Base-by-base conservation (phyloP, 352 stramenopile genomes). In the Thraustotheca clavata region DNA sequence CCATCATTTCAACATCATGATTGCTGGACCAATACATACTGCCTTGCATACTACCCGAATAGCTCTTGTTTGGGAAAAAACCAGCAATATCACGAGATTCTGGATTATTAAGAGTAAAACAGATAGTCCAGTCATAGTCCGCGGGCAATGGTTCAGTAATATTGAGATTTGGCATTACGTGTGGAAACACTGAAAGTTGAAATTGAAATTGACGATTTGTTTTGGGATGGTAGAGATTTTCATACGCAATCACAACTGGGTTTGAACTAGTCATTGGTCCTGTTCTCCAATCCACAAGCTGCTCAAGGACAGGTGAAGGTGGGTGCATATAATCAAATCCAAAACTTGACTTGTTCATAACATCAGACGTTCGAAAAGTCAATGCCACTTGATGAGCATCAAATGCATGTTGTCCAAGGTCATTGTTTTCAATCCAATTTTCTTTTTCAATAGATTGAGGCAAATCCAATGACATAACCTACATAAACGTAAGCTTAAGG, bases 71-170 rank as follows among this genome's bases (percentile, higher is more conserved):
- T 9, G 41, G 43, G 27, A 22, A 46, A 29, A 88, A 91, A 3
- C 69, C 73, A 22, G 68, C 74, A 38, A 50, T 57, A 27, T 76
- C 77, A 16, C 81, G 71, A 7, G 71, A 57, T 49, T 77, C 70
- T 0, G 79, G 77, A 60, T 91, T 91, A 73, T 88, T 88, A 18
- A 88, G 40, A 35, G 81, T 81, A 24, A 90, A 49, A 26, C 71
- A 60, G 7, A 71, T 69, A 12, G 72, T 78, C 49, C 87, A 69
- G 0, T 74, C 72, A 57, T 80, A 73, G 27, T 60, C 50, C 29
- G 18, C 50, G 38, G 29, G 29, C 24, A 24, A 20, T 14, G 50
- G 32, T 16, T 67, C 22, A 26, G 71, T 50, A 4, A 34, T 41
- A 20, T 68, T 60, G 43, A 73, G 75, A 27, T 77, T 54, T 16